phyloP scores from a whole-genome alignment of 2,329 filamentous ascomycete species.

The Alternaria solani region DNA sequence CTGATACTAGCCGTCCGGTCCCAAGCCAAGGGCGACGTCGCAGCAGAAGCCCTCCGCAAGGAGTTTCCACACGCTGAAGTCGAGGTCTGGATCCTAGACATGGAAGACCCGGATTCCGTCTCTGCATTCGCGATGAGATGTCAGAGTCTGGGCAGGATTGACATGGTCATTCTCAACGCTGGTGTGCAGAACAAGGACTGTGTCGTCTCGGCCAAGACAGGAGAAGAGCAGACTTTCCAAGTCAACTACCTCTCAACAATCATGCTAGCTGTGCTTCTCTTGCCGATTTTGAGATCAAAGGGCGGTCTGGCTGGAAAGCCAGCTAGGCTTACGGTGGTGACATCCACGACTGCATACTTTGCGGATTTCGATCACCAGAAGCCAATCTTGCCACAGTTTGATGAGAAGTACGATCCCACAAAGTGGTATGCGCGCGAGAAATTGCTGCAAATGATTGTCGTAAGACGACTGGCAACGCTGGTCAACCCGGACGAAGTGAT shows the following conservation, averaged over 20 bases:
- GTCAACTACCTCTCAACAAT: constrained; percentile 65
- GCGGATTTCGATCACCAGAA: background rate
- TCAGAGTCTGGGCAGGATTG: constrained; percentile 20
- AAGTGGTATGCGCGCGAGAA: constrained; percentile 32
- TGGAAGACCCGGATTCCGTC: constrained; percentile 34
- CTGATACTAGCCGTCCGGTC: constrained; percentile 45
- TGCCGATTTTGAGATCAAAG: constrained; percentile 38
- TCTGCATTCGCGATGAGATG: constrained; percentile 26
- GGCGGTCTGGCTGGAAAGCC: constrained; percentile 1
- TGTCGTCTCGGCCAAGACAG: constrained; percentile 23
- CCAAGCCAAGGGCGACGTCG: constrained; percentile 36
- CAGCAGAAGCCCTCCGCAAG: constrained; percentile 26
- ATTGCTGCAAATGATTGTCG: constrained; percentile 26
- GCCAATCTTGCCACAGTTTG: constrained; percentile 8
- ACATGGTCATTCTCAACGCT: constrained; percentile 49
- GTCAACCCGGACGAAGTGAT: constrained; percentile 35
- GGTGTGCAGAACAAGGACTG: constrained; percentile 26
- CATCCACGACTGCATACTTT: constrained; percentile 7
- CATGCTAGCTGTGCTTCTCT: constrained; percentile 60
- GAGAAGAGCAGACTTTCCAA: constrained; percentile 56
- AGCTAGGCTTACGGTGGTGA: constrained; percentile 6
- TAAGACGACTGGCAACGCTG: constrained; percentile 22
- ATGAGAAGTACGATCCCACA: constrained; percentile 12
- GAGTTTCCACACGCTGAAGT: constrained; percentile 21
- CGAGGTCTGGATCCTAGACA: constrained; percentile 40